Evolutionary conservation across 2,329 filamentous ascomycete species (phyloP).

Genomic region (Clonostachys byssicola): DNA sequence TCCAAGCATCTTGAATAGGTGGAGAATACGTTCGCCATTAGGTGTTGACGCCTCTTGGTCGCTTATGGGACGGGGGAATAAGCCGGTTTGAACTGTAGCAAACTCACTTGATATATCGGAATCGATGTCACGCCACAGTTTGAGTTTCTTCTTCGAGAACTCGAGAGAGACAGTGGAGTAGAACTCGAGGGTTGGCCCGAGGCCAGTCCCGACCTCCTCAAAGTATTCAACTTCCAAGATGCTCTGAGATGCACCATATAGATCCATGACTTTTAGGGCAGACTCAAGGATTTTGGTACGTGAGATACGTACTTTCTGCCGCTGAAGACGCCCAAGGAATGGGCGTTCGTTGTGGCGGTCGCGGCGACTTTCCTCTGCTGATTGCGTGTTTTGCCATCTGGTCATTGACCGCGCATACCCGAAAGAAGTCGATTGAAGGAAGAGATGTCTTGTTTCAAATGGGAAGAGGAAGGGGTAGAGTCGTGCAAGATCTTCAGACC

Average conservation of each 20-base stretch:
- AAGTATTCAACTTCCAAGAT: conserved; percentile 98
- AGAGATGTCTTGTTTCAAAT: conserved; percentile 94
- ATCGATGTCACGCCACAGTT: conserved; percentile 93
- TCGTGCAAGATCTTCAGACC: conserved; percentile 92
- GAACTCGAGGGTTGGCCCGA: conserved; percentile 94
- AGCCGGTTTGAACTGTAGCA: conserved; percentile 75
- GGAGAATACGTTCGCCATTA: conserved; percentile 81
- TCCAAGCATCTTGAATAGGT: conserved; percentile 88
- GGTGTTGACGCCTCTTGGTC: conserved; percentile 69
- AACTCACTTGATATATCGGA: conserved; percentile 70
- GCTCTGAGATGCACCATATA: conserved; percentile 95
- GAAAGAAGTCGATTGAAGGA: conserved; percentile 96
- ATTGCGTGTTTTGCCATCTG: conserved; percentile 91
- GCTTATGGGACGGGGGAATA: conserved; percentile 90
- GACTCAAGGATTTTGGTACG: conserved; percentile 93
- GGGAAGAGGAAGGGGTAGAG: conserved; percentile 96
- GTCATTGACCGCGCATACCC: conserved; percentile 97
- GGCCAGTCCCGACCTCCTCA: conserved; percentile 93
- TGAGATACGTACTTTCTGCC: conserved; percentile 97
- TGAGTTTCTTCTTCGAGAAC: conserved; percentile 95
- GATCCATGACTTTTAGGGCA: conserved; percentile 96
- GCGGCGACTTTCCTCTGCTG: conserved; percentile 72
- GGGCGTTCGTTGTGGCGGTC: conserved; percentile 87
- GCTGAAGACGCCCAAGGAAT: conserved; percentile 85
- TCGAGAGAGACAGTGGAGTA: conserved; percentile 97